Conservation (phyloP, 179 eudicot species). For the Actinidia polygama region DNA sequence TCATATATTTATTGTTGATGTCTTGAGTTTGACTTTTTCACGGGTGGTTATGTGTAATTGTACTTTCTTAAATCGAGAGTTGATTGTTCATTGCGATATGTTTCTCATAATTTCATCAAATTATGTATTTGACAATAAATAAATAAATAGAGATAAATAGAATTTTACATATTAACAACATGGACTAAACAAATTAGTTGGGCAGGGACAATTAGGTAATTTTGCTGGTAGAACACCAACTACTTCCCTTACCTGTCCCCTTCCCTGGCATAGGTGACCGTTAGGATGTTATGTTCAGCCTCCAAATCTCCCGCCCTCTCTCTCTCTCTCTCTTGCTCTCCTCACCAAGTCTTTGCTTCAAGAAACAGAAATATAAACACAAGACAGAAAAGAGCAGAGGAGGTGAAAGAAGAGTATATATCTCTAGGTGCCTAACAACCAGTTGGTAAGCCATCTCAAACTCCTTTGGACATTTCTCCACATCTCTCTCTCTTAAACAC, state of each 20-base stretch:
- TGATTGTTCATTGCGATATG: background rate
- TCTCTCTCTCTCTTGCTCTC: background rate
- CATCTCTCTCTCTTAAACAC: conserved; percentile 8
- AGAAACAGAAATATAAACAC: conserved; percentile 26
- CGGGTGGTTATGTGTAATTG: too few relatives aligned
- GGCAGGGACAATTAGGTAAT: conserved; percentile 2
- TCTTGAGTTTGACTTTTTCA: too few relatives aligned
- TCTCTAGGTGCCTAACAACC: conserved; percentile 24
- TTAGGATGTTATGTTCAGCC: conserved; percentile 24
- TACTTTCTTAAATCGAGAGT: too few relatives aligned
- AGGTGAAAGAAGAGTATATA: background rate
- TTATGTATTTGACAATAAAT: background rate
- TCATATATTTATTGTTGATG: too few relatives aligned
- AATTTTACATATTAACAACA: too few relatives aligned
- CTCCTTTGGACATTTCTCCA: conserved; percentile 4
- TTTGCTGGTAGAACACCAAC: background rate
- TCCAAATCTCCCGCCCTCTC: conserved; percentile 23
- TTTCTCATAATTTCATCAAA: background rate
- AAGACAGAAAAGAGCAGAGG: background rate
- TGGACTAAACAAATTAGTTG: background rate
- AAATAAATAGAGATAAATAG: background rate
- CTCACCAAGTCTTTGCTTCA: conserved; percentile 34
- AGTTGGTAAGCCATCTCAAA: conserved; percentile 39
- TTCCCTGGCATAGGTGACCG: background rate
- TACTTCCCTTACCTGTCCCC: background rate